These are phyloP conservation scores for Tremella yokohamensis DNA, from an alignment of 768 basidiomycete genomes.

Conservation along the genomic window DNA sequence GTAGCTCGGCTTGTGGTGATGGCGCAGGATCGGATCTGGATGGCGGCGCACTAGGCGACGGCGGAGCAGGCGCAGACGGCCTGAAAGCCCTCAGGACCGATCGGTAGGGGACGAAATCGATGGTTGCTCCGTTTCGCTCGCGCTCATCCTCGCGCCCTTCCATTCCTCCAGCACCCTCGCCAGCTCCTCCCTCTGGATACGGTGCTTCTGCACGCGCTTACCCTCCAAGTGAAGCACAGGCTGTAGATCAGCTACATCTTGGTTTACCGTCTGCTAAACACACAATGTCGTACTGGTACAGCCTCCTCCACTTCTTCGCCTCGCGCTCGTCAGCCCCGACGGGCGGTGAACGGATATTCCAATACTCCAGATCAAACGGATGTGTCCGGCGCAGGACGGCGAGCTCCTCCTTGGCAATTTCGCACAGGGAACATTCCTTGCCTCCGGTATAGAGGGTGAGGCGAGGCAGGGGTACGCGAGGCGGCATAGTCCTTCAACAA, in stretches of 20 bases:
- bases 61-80: background rate
- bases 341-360: constrained; percentile 48
- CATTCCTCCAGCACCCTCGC: constrained; percentile 37
- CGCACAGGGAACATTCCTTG: constrained; percentile 50
- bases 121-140: constrained; percentile 4
- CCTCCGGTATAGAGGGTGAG: constrained; percentile 50
- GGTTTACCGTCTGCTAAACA: constrained; percentile 8
- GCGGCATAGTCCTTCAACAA: constrained; percentile 22
- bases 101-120: constrained; percentile 19
- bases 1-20: background rate
- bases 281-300: constrained; percentile 50
- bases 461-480: constrained; percentile 33
- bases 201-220: constrained; percentile 44
- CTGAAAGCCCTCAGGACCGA: constrained; percentile 18
- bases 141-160: constrained; percentile 23
- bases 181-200: constrained; percentile 35
- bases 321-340: constrained; percentile 27
- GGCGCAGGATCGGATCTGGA: too few relatives aligned
- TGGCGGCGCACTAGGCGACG: too few relatives aligned
- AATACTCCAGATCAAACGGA: constrained; percentile 42
- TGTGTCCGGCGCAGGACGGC: constrained; percentile 31
- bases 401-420: constrained; percentile 47
- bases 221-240: constrained; percentile 48
- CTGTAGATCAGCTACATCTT: constrained; percentile 16
- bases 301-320: constrained; percentile 41